Base-by-base conservation (phyloP, 768 basidiomycete genomes). In the Mycena metata region DNA sequence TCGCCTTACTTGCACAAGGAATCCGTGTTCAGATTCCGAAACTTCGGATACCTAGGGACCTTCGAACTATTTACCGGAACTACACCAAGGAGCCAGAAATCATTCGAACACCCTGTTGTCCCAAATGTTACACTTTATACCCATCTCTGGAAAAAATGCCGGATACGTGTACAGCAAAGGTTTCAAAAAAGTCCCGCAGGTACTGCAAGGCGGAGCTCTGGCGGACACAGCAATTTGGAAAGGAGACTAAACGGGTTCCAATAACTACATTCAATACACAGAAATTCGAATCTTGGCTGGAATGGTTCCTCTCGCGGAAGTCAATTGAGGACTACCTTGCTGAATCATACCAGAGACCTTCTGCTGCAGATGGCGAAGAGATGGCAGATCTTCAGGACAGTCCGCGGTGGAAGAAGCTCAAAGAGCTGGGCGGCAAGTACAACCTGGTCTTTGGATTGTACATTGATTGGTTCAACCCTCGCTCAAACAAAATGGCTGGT, bases 381-480 rank as follows among this genome's bases (percentile, higher is more conserved):
- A 67, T 67, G 52, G 2, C 5, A 24, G 66, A 67, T 67, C 43
- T 62, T 23, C 66, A 67, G 60, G 66, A 67, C 43, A 67, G 66
- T 57, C 66, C 46, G 13, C 54, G 42, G 30, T 74, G 73, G 73
- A 39, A 58, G 13, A 24, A 55, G 11, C 35, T 71, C 3, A 58
- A 47, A 17, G 21, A 43, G 10, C 58, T 51, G 39, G 43, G 60
- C 11, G 36, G 42, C 26, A 57, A 54, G 26, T 72, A 72, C 65
- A 58, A 67, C 45, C 59, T 77, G 12, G 59, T 71, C 2, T 74
- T 75, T 66, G 66, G 70, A 13, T 36, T 77, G 4, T 77, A 73
- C 21, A 62, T 74, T 19, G 73, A 77, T 57, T 76, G 76, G 74
- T 76, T 76, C 55, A 77, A 77, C 62, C 75, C 74, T 0, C 64